Conservation (phyloP, 352 stramenopile genomes). For the Blastocystis sp. region DNA sequence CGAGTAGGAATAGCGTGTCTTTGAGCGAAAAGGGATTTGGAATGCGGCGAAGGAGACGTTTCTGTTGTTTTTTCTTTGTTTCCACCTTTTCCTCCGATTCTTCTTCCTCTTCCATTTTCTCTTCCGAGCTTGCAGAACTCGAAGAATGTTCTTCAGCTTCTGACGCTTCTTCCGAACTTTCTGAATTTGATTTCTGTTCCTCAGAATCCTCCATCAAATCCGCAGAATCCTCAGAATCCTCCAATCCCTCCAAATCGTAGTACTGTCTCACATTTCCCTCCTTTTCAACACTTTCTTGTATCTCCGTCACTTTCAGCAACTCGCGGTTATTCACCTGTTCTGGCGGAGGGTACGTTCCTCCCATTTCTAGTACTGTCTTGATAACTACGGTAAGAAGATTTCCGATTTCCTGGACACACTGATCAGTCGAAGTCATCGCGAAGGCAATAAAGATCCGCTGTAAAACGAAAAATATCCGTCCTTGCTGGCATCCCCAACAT, state of each 20-base stretch:
- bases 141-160: not conserved
- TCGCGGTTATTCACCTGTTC: not conserved
- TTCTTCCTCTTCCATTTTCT: not conserved
- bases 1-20: not conserved
- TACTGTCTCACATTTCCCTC: not conserved
- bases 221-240: not conserved
- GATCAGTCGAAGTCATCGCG: not conserved
- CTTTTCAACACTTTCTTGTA: not conserved
- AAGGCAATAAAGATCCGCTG: constrained; percentile 17
- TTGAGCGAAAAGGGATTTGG: not conserved
- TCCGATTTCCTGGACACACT: not conserved
- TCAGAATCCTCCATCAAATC: not conserved
- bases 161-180: not conserved
- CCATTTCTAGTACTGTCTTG: not conserved
- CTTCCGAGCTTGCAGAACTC: not conserved
- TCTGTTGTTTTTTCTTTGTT: not conserved
- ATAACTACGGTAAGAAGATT: not conserved
- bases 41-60: not conserved
- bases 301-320: not conserved
- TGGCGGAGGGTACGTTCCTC: not conserved
- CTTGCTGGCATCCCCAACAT: not conserved
- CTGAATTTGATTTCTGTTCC: not conserved
- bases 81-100: not conserved
- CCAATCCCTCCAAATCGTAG: constrained; percentile 17
- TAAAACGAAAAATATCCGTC: not conserved